These are phyloP conservation scores for Colletotrichum eleusines DNA, from an alignment of 2,329 filamentous ascomycete genomes.

Conservation along the genomic window DNA sequence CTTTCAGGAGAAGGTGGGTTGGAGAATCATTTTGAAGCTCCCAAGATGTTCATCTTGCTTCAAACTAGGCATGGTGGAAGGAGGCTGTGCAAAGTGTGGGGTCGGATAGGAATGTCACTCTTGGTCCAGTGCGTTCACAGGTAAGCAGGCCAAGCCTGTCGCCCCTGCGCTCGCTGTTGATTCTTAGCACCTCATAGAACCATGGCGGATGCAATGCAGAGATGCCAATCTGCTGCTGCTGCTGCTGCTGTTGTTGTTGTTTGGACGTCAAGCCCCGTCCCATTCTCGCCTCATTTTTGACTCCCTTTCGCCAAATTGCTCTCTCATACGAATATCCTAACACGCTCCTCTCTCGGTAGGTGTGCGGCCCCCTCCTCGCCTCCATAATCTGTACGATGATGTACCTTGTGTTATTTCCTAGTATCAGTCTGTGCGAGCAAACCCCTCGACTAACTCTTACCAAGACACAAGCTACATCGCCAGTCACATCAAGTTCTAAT, in stretches of 20 bases:
- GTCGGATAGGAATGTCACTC: conserved; percentile 40
- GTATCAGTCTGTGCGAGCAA: conserved; percentile 11
- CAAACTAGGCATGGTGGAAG: conserved; percentile 40
- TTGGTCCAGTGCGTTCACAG: conserved; percentile 30
- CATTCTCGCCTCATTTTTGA: neutral
- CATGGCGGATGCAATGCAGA: conserved; percentile 26
- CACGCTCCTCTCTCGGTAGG: neutral
- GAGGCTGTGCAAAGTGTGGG: conserved; percentile 43
- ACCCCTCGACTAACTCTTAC: neutral
- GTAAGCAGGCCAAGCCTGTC: conserved; percentile 32
- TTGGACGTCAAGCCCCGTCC: neutral
- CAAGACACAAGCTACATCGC: conserved; percentile 1
- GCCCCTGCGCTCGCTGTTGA: conserved; percentile 34
- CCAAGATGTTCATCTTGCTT: conserved; percentile 42
- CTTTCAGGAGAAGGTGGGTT: conserved; percentile 40
- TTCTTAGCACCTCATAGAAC: conserved; percentile 20
- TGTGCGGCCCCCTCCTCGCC: neutral
- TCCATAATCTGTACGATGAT: neutral
- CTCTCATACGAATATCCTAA: conserved; percentile 5
- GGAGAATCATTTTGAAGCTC: conserved; percentile 39
- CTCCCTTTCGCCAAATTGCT: neutral
- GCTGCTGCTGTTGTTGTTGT: no score
- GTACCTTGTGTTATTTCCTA: neutral
- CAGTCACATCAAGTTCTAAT: neutral
- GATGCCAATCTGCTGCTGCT: conserved; percentile 17